phyloP scores from a whole-genome alignment of 2,329 filamentous ascomycete genomes.

The Aspergillus clavatus region DNA sequence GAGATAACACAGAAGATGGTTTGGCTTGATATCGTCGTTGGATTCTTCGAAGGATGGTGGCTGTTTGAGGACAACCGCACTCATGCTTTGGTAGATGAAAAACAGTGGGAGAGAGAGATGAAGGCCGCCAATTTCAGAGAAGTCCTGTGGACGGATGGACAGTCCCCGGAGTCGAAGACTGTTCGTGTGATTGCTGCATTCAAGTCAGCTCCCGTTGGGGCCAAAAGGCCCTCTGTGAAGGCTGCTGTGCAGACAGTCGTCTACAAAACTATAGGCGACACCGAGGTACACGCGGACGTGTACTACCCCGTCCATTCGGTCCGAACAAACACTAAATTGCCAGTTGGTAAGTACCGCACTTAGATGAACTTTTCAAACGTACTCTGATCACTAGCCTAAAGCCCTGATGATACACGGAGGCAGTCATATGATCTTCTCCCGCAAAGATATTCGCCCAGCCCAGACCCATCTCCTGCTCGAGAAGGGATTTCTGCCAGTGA shows the following conservation, averaged over 20 bases:
- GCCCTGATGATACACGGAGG: conserved; percentile 18
- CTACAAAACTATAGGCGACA: not conserved
- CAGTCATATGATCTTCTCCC: conserved; percentile 10
- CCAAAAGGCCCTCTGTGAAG: too few species aligned
- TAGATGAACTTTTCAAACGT: not conserved
- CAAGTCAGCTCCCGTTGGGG: too few species aligned
- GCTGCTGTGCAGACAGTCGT: not conserved
- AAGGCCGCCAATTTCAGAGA: conserved; percentile 27
- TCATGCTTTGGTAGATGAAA: conserved; percentile 24
- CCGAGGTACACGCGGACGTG: not conserved
- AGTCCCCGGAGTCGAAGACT: conserved; percentile 22
- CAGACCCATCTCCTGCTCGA: conserved; percentile 39
- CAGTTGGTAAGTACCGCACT: not conserved
- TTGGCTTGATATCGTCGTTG: conserved; percentile 33
- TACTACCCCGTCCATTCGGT: not conserved
- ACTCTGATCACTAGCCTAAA: conserved; percentile 1
- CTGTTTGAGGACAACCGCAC: conserved; percentile 35
- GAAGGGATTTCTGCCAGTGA: conserved; percentile 44
- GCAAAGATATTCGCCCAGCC: conserved; percentile 5
- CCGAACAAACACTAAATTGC: not conserved
- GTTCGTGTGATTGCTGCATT: too few species aligned
- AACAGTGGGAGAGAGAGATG: conserved; percentile 25
- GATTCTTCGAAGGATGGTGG: conserved; percentile 38
- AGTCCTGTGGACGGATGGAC: conserved; percentile 33
- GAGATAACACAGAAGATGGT: conserved; percentile 29